phyloP scores from a whole-genome alignment of 1,284 basidiomycete species.

The Bothia castanella region DNA sequence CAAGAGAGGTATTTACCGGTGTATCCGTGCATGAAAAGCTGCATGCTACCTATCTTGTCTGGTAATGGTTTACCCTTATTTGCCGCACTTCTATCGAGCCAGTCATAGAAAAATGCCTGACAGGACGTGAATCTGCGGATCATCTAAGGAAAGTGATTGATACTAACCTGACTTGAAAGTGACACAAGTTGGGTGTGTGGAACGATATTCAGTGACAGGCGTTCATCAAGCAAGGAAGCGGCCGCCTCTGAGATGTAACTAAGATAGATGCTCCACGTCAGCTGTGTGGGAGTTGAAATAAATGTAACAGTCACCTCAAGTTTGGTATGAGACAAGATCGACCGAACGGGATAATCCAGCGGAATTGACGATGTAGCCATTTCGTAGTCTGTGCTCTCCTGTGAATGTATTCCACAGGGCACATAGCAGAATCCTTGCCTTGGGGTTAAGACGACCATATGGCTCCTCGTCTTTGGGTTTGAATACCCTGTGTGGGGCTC shows the following conservation, averaged over 20 bases:
- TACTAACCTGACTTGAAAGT: slow-evolving; percentile 68
- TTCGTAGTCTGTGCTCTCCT: slow-evolving; percentile 67
- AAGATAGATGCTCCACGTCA: slow-evolving; percentile 3
- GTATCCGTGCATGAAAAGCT: slow-evolving; percentile 83
- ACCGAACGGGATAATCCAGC: slow-evolving; percentile 84
- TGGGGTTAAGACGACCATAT: slow-evolving; percentile 79
- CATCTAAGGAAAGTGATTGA: neutral
- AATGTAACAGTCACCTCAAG: slow-evolving; percentile 50
- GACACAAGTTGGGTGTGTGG: slow-evolving; percentile 83
- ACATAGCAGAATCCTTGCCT: slow-evolving; percentile 41
- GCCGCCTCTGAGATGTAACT: slow-evolving; percentile 77
- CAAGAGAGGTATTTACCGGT: slow-evolving; percentile 46
- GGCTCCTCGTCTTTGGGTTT: slow-evolving; percentile 91
- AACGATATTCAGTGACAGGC: slow-evolving; percentile 76
- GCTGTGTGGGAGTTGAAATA: neutral
- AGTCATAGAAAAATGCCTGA: slow-evolving; percentile 86
- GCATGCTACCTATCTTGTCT: slow-evolving; percentile 87
- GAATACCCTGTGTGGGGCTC: slow-evolving; percentile 57
- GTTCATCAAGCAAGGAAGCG: slow-evolving; percentile 78
- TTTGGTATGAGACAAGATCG: slow-evolving; percentile 83
- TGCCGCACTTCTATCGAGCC: slow-evolving; percentile 73
- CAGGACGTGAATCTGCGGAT: slow-evolving; percentile 5
- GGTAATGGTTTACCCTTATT: slow-evolving; percentile 79
- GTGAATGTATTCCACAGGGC: slow-evolving; percentile 4
- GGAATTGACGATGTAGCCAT: slow-evolving; percentile 83